Percentiles rank a stretch among this genome's conserved stretches.
Evolutionary conservation across 192 early-diverging fungal species (phyloP).

Genomic region (Spizellomyces sp.): DNA sequence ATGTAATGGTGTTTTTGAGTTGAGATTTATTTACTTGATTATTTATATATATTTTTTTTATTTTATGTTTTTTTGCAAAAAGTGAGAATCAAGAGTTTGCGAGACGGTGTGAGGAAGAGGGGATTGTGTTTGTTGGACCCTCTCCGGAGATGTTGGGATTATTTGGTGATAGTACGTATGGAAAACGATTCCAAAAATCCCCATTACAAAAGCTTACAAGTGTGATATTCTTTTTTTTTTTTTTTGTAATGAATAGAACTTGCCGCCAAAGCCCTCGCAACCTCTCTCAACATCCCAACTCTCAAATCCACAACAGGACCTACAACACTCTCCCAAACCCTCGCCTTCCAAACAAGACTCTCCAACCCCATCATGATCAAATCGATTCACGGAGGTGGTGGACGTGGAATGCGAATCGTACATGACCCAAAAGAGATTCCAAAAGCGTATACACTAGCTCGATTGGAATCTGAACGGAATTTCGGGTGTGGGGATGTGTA

Average conservation of each 20-base stretch:
- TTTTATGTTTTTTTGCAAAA: no score
- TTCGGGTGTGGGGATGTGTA: conserved; percentile 88
- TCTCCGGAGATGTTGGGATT: conserved; percentile 78
- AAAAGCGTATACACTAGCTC: conserved; percentile 71
- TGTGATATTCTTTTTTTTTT: no score
- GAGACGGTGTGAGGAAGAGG: conserved; percentile 76
- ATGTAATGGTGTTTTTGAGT: no score
- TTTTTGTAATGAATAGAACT: not conserved
- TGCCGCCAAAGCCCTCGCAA: conserved; percentile 47
- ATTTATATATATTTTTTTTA: no score
- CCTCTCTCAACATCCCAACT: conserved; percentile 72
- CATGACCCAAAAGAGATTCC: conserved; percentile 62
- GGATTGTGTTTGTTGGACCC: conserved; percentile 84
- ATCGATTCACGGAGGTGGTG: conserved; percentile 89
- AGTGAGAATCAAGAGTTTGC: conserved; percentile 94
- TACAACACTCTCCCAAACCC: conserved; percentile 57
- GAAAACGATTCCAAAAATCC: conserved; percentile 47
- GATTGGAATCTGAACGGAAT: conserved; percentile 84
- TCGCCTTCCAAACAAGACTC: conserved; percentile 68
- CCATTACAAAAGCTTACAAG: conserved; percentile 2
- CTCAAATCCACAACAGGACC: conserved; percentile 84
- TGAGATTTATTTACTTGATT: no score
- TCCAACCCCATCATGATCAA: conserved; percentile 88
- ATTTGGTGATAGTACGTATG: conserved; percentile 86
- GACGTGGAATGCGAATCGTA: conserved; percentile 84